A percentile compares a stretch with the other conserved stretches of the same genome.
phyloP scores from a whole-genome alignment of 139 green algal genomes.

The Haematococcus lacustris region DNA sequence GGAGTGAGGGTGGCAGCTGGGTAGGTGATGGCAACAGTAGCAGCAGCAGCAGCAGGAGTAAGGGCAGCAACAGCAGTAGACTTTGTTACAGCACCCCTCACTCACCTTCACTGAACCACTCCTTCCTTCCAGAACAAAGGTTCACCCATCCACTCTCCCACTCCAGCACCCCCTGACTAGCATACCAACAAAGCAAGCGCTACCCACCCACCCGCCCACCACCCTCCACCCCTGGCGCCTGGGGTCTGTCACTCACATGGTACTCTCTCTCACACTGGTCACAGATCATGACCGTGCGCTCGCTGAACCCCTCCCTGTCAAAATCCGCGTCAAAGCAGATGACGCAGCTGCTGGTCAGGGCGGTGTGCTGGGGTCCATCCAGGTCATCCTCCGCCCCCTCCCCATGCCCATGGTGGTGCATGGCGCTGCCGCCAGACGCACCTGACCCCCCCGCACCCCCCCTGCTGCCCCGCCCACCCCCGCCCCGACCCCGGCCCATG shows the following conservation, averaged over 20 bases:
- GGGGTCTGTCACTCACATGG: conserved; percentile 67
- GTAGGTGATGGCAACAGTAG: too few relatives aligned
- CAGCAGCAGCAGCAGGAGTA: too few relatives aligned
- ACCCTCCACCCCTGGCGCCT: not conserved
- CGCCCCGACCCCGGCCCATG: conserved; percentile 8
- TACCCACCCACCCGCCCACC: not conserved
- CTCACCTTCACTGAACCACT: too few relatives aligned
- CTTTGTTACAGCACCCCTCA: too few relatives aligned
- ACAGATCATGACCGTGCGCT: conserved; percentile 88
- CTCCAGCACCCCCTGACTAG: too few relatives aligned
- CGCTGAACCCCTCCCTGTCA: conserved; percentile 63
- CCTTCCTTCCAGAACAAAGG: too few relatives aligned
- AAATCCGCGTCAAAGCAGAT: conserved; percentile 60
- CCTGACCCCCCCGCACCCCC: not conserved
- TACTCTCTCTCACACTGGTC: conserved; percentile 95
- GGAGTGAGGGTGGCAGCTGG: too few relatives aligned
- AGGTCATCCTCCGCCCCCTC: conserved; percentile 9
- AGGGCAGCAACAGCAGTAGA: too few relatives aligned
- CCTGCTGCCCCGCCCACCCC: not conserved
- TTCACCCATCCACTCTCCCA: too few relatives aligned
- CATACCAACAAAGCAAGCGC: not conserved
- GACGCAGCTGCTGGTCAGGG: conserved; percentile 63
- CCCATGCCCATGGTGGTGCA: not conserved
- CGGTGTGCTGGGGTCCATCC: conserved; percentile 1
- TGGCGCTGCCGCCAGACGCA: not conserved